Evolutionary conservation across 2,329 filamentous ascomycete genomes (phyloP).

Genomic region (Cercospora canescens): DNA sequence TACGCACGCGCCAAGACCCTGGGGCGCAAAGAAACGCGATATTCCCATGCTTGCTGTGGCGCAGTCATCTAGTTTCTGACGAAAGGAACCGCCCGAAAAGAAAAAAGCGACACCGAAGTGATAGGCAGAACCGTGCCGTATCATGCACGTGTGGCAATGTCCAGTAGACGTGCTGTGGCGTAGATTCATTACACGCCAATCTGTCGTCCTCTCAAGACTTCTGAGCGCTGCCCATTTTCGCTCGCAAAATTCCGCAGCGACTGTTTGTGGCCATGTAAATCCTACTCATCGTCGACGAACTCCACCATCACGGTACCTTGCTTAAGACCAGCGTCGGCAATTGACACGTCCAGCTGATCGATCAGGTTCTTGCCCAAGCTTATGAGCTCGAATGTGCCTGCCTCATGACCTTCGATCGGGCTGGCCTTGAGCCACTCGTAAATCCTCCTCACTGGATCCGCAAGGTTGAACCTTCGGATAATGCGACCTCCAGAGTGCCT

Average conservation of each 20-base stretch:
- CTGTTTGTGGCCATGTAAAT: background rate
- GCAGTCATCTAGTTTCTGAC: no score
- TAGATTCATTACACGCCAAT: no score
- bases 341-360: slow-evolving; percentile 65
- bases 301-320: slow-evolving; percentile 96
- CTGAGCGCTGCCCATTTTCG: background rate
- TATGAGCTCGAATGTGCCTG: slow-evolving; percentile 82
- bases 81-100: no score
- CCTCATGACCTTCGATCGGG: slow-evolving; percentile 76
- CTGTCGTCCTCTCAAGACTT: no score
- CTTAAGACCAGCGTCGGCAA: slow-evolving; percentile 81
- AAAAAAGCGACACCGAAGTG: no score
- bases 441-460: slow-evolving; percentile 76
- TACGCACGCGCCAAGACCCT: no score
- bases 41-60: no score
- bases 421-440: slow-evolving; percentile 97
- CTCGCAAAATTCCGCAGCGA: background rate
- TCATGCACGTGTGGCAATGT: no score
- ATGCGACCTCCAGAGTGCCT: slow-evolving; percentile 80
- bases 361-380: slow-evolving; percentile 85
- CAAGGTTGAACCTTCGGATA: slow-evolving; percentile 78
- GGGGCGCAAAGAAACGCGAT: no score
- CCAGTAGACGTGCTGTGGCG: no score
- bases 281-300: slow-evolving; percentile 50
- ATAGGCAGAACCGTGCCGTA: no score